A percentile compares a stretch with the other conserved stretches of the same genome.
Conservation (phyloP, 371 early-diverging fungal species). For the Mucor racemosus region DNA sequence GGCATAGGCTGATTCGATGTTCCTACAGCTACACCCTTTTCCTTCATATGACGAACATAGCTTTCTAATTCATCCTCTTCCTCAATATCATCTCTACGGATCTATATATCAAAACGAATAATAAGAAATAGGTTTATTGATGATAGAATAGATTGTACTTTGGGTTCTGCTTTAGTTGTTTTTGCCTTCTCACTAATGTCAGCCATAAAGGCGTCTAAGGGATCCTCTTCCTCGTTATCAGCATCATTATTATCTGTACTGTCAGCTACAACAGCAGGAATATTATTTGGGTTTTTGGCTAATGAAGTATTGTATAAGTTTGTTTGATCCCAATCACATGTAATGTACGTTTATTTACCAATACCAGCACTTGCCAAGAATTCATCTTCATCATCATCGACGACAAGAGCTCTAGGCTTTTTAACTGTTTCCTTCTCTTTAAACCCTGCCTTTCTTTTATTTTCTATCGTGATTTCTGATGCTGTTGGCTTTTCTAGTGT, state of each 20-base stretch:
- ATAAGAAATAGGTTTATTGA: neutral
- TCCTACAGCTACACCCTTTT: conserved; percentile 74
- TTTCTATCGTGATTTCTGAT: neutral
- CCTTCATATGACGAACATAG: conserved; percentile 79
- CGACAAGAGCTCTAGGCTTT: conserved; percentile 10
- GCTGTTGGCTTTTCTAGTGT: neutral
- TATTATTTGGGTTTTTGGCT: neutral
- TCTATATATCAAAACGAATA: conserved; percentile 24
- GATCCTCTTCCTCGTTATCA: conserved; percentile 70
- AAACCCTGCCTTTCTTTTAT: conserved; percentile 12
- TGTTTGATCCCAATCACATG: no score
- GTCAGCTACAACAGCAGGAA: neutral
- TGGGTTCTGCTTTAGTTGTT: conserved; percentile 50
- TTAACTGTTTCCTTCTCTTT: conserved; percentile 5
- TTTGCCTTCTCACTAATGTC: conserved; percentile 70
- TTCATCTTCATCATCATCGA: conserved; percentile 29
- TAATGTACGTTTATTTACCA: conserved; percentile 12
- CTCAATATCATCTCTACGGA: conserved; percentile 73
- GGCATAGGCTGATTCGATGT: conserved; percentile 43
- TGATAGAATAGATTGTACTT: conserved; percentile 30
- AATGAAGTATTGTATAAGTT: no score
- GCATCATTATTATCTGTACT: neutral
- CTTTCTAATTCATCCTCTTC: conserved; percentile 83
- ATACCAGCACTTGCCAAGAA: conserved; percentile 37
- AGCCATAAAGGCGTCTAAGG: conserved; percentile 91